Base-by-base conservation (phyloP, 2,329 filamentous ascomycete species). In the Kalaharituber pfeilii region DNA sequence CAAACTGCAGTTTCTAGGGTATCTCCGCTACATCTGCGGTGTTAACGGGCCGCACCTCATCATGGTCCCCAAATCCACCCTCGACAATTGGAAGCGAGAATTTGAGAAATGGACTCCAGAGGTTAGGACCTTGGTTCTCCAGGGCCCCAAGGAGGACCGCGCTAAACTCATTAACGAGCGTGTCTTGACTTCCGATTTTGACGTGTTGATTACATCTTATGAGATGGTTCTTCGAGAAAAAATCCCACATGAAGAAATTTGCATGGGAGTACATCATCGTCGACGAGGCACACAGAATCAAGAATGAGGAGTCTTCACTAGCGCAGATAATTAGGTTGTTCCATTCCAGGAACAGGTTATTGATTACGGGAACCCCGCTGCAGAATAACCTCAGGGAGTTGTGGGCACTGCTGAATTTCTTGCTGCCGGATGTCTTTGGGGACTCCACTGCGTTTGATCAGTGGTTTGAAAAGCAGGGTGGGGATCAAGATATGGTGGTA, bases 241-340 rank as follows among this genome's bases (percentile, higher is more conserved):
- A n/a, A 72, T 75, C 84, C 1, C 86, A 94, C 62, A 70, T 98
- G 62, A 94, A 91, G 72, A 96, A 96, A 69, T 94, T 98, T 67
- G 88, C 91, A 0, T 98, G 91, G 91, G 89, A 98, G 68, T 98
- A 98, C 69, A 98, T 98, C 69, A 94, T 98, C 62, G 94, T 98
- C 60, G 91, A 98, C 65, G 91, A 98, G 71, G 82, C 91, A 1
- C 91, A 98, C 69, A 86, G 91, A 57, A 98, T 98, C 77, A 98
- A 98, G 74, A 98, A 98, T 69, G 91, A 98, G 67, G 87, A 96
- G 68, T 98, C 91, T 0, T 95, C 91, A 0, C 75, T 98, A 2
- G 88, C 91, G 2, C 89, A 96, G 66, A 93, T 96, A 62, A 94
- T 98, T 60, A 86, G 91, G 62, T 73, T 95, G 52, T 98, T 98